phyloP scores from a whole-genome alignment of 352 stramenopile species.

The Pythium aristosporum region DNA sequence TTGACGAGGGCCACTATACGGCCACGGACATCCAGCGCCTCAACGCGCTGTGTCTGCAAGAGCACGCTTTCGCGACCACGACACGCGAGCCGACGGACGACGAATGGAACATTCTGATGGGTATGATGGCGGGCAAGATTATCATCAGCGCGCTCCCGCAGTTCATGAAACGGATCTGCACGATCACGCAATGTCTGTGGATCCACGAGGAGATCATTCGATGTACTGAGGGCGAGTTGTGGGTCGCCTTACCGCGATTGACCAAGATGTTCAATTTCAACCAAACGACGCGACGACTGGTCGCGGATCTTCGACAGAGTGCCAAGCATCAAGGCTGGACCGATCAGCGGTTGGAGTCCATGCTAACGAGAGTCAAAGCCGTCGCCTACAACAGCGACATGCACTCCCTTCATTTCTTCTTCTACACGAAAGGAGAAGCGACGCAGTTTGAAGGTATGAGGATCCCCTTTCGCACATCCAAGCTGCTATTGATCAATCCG shows the following conservation, averaged over 20 bases:
- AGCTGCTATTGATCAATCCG: neutral
- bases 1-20: too few relatives aligned
- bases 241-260: neutral
- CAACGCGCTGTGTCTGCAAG: too few relatives aligned
- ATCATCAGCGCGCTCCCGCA: neutral
- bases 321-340: too few relatives aligned
- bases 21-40: too few relatives aligned
- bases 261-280: slow-evolving; percentile 17
- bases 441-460: neutral
- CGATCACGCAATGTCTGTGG: slow-evolving; percentile 1
- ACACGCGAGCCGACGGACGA: neutral
- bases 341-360: too few relatives aligned
- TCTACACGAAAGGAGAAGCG: slow-evolving; percentile 4
- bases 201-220: slow-evolving; percentile 1
- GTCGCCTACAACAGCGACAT: slow-evolving; percentile 13
- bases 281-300: slow-evolving; percentile 5
- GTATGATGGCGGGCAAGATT: slow-evolving; percentile 18
- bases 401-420: slow-evolving; percentile 12
- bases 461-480: slow-evolving; percentile 3
- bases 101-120: slow-evolving; percentile 17
- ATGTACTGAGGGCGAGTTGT: slow-evolving; percentile 14
- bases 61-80: neutral
- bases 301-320: too few relatives aligned
- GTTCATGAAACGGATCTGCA: slow-evolving; percentile 23
- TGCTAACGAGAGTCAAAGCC: neutral